Percentiles rank a stretch among this genome's conserved stretches.
Evolutionary conservation across 208 protist genomes (phyloP).

Genomic region (Leishmania martiniquensis): DNA sequence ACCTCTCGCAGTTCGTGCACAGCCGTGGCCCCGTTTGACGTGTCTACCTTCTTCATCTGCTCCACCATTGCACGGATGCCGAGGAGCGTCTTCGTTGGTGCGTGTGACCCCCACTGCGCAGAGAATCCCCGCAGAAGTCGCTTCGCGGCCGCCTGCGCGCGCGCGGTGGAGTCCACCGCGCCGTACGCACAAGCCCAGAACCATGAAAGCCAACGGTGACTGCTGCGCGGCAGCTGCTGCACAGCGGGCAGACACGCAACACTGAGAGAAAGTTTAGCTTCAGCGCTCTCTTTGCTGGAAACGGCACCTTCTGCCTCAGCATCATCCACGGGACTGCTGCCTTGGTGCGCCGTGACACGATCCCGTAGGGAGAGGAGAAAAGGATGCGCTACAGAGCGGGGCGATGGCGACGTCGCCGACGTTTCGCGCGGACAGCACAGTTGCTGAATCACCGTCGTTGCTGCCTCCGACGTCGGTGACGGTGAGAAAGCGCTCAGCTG

Average conservation of each 20-base stretch:
- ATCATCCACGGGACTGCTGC: background rate
- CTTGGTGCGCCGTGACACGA: background rate
- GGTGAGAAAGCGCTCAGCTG: conserved; percentile 7
- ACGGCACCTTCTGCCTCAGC: background rate
- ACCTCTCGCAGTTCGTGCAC: background rate
- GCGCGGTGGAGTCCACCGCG: conserved; percentile 96
- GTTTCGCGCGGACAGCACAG: background rate
- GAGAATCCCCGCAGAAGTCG: conserved; percentile 97
- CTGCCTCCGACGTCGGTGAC: conserved; percentile 1
- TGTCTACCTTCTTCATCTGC: conserved; percentile 45
- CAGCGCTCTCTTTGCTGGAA: background rate
- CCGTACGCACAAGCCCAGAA: conserved; percentile 87
- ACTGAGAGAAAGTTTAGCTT: background rate
- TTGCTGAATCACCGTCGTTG: conserved; percentile 3
- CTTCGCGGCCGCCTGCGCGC: conserved; percentile 97
- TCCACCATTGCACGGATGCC: conserved; percentile 97
- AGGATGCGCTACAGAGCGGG: background rate
- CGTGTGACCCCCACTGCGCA: conserved; percentile 38
- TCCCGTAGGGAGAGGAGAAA: conserved; percentile 7
- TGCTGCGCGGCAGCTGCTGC: conserved; percentile 3
- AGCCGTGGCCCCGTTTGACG: background rate
- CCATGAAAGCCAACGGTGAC: conserved; percentile 63
- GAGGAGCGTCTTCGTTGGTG: conserved; percentile 97
- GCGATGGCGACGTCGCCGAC: background rate
- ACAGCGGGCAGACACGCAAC: background rate